A percentile compares a stretch with the other conserved stretches of the same genome.
These are phyloP conservation scores for Helichrysum umbraculigerum DNA, from an alignment of 129 eudicot species.

Conservation along the genomic window DNA sequence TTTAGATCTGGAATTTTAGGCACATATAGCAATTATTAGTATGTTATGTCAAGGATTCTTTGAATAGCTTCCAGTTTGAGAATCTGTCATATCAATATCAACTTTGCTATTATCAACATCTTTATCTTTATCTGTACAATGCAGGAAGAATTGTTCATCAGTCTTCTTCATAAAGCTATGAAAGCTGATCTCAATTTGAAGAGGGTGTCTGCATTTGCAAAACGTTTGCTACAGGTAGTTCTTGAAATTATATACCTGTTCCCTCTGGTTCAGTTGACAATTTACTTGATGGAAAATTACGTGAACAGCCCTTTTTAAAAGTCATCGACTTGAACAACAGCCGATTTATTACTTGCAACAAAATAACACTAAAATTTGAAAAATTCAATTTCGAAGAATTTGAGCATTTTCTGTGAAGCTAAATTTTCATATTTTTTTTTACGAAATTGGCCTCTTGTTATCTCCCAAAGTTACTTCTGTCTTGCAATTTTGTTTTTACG, in stretches of 20 bases:
- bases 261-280: neutral
- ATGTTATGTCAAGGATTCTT: constrained; percentile 1
- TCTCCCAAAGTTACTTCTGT: neutral
- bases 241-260: neutral
- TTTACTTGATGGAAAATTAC: neutral
- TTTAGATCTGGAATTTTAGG: too few relatives aligned
- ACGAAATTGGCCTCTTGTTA: neutral
- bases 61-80: constrained; percentile 1
- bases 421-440: too few relatives aligned
- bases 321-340: neutral
- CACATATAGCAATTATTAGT: too few relatives aligned
- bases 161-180: constrained; percentile 81
- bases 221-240: constrained; percentile 91
- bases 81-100: neutral
- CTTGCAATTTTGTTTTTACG: too few relatives aligned
- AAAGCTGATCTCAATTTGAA: constrained; percentile 81
- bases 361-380: neutral
- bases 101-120: constrained; percentile 1
- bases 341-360: neutral
- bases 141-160: constrained; percentile 93
- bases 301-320: neutral
- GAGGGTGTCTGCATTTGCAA: constrained; percentile 92
- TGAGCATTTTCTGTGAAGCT: too few relatives aligned
- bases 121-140: constrained; percentile 18
- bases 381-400: too few relatives aligned